Evolutionary conservation across 2,329 filamentous ascomycete species (phyloP).

Genomic region (Fusarium devonianum): DNA sequence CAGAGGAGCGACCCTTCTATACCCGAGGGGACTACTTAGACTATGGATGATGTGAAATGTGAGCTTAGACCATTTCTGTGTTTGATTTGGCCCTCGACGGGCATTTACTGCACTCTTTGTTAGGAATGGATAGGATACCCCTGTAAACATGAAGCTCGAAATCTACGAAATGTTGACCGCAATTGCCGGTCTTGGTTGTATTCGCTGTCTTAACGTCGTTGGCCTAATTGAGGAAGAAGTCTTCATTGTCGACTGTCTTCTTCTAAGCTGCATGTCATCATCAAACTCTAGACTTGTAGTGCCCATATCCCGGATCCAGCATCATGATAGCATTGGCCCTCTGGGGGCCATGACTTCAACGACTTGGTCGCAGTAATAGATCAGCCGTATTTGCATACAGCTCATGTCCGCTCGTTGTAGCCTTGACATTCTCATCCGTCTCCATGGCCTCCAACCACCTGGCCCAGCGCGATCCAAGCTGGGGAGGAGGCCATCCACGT

Average conservation of each 20-base stretch:
- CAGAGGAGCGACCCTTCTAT: conserved; percentile 36
- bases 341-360: too few relatives aligned
- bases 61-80: conserved; percentile 6
- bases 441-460: conserved; percentile 77
- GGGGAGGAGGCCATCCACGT: conserved; percentile 70
- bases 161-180: too few relatives aligned
- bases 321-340: too few relatives aligned
- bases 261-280: too few relatives aligned
- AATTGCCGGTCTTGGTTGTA: too few relatives aligned
- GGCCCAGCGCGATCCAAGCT: conserved; percentile 69
- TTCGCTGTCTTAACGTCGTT: background rate
- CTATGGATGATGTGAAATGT: background rate
- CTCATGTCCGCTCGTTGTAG: conserved; percentile 70
- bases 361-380: conserved; percentile 49
- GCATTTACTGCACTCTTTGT: conserved; percentile 4
- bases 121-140: conserved; percentile 18
- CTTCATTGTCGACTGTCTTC: too few relatives aligned
- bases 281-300: too few relatives aligned
- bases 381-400: conserved; percentile 64
- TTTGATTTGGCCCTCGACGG: conserved; percentile 4
- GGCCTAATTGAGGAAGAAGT: too few relatives aligned
- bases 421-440: conserved; percentile 65
- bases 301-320: too few relatives aligned
- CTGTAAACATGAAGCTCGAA: conserved; percentile 17
- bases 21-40: conserved; percentile 31